Base-by-base conservation (phyloP, 345 rosid genomes). In the Stellera chamaejasme region DNA sequence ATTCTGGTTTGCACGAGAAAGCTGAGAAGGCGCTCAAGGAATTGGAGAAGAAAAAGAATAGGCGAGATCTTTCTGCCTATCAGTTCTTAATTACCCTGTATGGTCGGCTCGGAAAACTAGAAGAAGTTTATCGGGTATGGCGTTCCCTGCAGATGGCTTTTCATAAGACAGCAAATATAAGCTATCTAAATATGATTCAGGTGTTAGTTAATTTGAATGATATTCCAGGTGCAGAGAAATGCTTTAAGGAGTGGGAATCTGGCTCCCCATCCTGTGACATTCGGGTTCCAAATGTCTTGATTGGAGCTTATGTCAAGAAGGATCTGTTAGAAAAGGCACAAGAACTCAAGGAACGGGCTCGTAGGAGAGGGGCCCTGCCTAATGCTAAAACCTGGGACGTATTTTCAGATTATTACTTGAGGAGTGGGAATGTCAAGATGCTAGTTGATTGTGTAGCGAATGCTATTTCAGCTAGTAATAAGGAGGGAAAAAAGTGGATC, bases 121-220 rank as follows among this genome's bases (percentile, higher is more conserved):
- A 46, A 54, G 96, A 89, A 70, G 91, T 83, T 66, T 83, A 93
- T 69, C 77, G 99, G 60, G 64, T 89, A 58, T 93, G 99, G 99
- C 95, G 90, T 46, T 93, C 97, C 3, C 52, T 85, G 79, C 78
- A 92, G 79, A 75, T 93, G 56, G 86, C 97, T 69, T 87, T 77
- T 61, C 86, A 66, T 2, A 87, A 77, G 71, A 83, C 95, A 44
- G 73, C 87, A 26, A 83, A 89, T 56, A 74, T 83, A 50, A 87
- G 90, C 53, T 93, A 84, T 78, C 77, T 93, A 66, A 93, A 93
- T 75, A 87, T 84, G 95, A 81, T 89, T 50, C 97, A 89, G 69
- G 96, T 77, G 45, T 69, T 93, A 50, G 79, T 82, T 55, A 93
- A 77, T 65, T 75, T 93, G 81, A 83, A 93, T 52, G 99, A 93